Conservation (phyloP, 2,329 filamentous ascomycete genomes). For the Phialophora expanda region DNA sequence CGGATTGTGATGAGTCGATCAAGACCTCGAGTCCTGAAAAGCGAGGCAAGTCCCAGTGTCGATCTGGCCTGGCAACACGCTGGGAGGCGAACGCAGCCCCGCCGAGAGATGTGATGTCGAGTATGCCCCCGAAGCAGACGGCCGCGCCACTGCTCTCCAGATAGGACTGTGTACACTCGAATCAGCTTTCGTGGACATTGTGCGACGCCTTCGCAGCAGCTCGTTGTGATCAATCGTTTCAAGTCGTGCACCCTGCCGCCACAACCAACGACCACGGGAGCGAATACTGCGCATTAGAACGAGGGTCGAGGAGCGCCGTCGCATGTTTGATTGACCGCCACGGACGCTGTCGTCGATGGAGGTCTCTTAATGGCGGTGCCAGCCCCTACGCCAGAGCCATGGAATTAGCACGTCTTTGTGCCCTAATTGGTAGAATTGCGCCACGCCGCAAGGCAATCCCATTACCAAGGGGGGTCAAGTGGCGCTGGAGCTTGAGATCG, state of each 20-base stretch:
- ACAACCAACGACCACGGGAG: not conserved
- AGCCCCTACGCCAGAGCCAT: constrained; percentile 43
- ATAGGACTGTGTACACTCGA: constrained; percentile 51
- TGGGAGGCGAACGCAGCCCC: constrained; percentile 84
- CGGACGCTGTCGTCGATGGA: constrained; percentile 77
- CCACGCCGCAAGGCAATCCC: constrained; percentile 11
- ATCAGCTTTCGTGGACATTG: not conserved
- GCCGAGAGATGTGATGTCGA: constrained; percentile 76
- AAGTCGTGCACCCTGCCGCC: not conserved
- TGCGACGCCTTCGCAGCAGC: not conserved
- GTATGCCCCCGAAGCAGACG: constrained; percentile 67
- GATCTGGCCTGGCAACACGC: constrained; percentile 63
- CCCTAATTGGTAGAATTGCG: constrained; percentile 26
- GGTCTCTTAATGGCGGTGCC: constrained; percentile 67
- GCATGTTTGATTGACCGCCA: constrained; percentile 68
- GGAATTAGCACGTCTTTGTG: constrained; percentile 7
- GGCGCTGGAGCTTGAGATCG: constrained; percentile 11
- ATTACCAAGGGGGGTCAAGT: constrained; percentile 12
- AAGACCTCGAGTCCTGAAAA: constrained; percentile 67
- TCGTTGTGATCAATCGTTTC: not conserved
- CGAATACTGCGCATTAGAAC: not conserved
- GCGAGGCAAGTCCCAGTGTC: constrained; percentile 66
- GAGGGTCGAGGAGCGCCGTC: constrained; percentile 9
- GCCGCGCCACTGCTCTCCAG: constrained; percentile 49
- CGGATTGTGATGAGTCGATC: constrained; percentile 54